Evolutionary conservation across 1,284 basidiomycete genomes (phyloP), one percentile per base, ranked within the genome.

Genomic region (Cutaneotrichosporon sp.): DNA sequence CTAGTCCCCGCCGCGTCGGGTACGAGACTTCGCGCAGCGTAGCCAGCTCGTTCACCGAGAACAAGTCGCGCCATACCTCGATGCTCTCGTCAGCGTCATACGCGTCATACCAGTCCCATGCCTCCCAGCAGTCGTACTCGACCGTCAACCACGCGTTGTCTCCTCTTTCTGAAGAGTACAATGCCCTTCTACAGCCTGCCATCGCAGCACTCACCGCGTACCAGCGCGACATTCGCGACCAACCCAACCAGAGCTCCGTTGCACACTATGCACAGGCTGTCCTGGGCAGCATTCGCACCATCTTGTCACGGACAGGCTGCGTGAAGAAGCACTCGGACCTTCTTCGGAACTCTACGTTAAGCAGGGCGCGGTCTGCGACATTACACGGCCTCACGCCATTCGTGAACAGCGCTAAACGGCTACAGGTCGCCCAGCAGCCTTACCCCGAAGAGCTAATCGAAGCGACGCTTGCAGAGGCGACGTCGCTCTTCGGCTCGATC

Each of bases 241-340:
- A 56, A 40, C 31, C 52, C 26, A 22, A 18, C 49, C 49, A 62
- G 26, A 36, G 31, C 5, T 42, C 34, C 6, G 11, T 62, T 50
- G n/a, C 56, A 14, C 18, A 56, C 36, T 56, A 56, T n/a, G 58
- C 30, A 32, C 26, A 26, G 18, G n/a, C n/a, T 7, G 58, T 59
- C 0, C 49, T 59, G 8, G 32, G 8, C 47, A 34, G 31, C 34
- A 92, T 99, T 46, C 90, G 96, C n/a, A 87, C 89, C 30, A 88
- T 96, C 18, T 85, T 99, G 49, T 87, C 88, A 31, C 86, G 90
- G 11, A 89, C 92, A 14, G 91, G 91, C 66, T 97, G 93, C 68
- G 84, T 97, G 31, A 88, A 88, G 40, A 89, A 92, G 63, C 91
- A 96, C 66, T 89, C 92, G 0, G 83, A 85, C 0, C 81, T 90